Evolutionary conservation across 1,139 yeast genomes (phyloP).

Genomic region (Saccharomyces hybrid): DNA sequence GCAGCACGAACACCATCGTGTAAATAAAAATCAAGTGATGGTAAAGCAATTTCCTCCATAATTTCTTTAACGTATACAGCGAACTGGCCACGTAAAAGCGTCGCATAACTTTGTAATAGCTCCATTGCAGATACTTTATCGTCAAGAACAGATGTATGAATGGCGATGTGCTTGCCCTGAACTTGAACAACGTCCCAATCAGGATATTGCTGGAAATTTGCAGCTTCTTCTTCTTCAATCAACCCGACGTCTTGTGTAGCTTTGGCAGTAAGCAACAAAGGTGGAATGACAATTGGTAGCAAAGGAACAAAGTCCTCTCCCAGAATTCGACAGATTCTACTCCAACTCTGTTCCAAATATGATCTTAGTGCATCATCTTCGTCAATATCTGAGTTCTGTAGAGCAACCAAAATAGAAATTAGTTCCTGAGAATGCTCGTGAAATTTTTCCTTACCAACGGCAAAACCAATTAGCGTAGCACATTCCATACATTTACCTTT

Average conservation of each 20-base stretch:
- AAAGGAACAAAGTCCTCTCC: constrained; percentile 86
- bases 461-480: constrained; percentile 85
- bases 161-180: constrained; percentile 89
- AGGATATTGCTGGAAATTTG: constrained; percentile 72
- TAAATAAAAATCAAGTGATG: constrained; percentile 81
- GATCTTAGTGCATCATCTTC: constrained; percentile 80
- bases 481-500: constrained; percentile 95
- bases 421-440: constrained; percentile 67
- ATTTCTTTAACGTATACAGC: constrained; percentile 77
- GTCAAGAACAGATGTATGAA: constrained; percentile 84
- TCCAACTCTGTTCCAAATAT: constrained; percentile 94
- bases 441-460: constrained; percentile 93
- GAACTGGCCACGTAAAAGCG: constrained; percentile 73
- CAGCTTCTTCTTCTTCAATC: constrained; percentile 82
- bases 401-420: constrained; percentile 61
- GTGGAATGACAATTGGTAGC: constrained; percentile 82
- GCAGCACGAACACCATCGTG: constrained; percentile 93
- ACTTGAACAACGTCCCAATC: constrained; percentile 94
- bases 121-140: constrained; percentile 92
- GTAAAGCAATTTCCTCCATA: constrained; percentile 70
- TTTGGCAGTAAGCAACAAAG: constrained; percentile 73
- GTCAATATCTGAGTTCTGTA: constrained; percentile 52
- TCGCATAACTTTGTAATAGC: constrained; percentile 77
- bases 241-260: constrained; percentile 84
- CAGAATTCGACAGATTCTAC: constrained; percentile 77